Evolutionary conservation across 345 rosid species (phyloP).

Genomic region (Eucalyptus guilfoylei): DNA sequence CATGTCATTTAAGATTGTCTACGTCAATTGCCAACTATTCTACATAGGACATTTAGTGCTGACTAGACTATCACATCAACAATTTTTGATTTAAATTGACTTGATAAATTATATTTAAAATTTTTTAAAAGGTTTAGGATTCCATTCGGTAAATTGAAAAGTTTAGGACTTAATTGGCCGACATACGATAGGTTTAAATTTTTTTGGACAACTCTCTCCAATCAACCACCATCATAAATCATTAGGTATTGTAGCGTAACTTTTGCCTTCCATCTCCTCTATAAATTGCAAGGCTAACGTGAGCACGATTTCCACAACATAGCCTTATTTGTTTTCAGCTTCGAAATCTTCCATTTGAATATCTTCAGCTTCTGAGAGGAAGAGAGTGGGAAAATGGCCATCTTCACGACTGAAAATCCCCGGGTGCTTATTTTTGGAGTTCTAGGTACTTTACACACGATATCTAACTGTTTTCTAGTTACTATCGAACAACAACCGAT

Average conservation of each 20-base stretch:
- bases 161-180: background rate
- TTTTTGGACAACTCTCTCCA: background rate
- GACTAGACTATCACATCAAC: rapidly evolving
- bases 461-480: background rate
- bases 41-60: background rate
- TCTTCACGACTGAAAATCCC: background rate
- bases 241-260: background rate
- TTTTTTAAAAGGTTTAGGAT: rapidly evolving
- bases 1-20: background rate
- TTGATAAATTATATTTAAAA: background rate
- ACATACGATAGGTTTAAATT: rapidly evolving
- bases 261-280: background rate
- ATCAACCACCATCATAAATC: background rate
- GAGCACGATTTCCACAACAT: background rate
- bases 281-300: background rate
- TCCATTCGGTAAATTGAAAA: background rate
- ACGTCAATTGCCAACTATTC: background rate
- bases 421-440: conserved; percentile 15
- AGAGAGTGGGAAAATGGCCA: background rate
- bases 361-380: background rate
- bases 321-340: background rate
- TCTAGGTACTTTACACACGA: conserved; percentile 3
- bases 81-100: background rate
- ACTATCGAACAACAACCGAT: background rate
- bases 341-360: background rate